A percentile compares a stretch with the other conserved stretches of the same genome.
Evolutionary conservation across 1,284 basidiomycete genomes (phyloP).

Genomic region (Ustilago hordei): DNA sequence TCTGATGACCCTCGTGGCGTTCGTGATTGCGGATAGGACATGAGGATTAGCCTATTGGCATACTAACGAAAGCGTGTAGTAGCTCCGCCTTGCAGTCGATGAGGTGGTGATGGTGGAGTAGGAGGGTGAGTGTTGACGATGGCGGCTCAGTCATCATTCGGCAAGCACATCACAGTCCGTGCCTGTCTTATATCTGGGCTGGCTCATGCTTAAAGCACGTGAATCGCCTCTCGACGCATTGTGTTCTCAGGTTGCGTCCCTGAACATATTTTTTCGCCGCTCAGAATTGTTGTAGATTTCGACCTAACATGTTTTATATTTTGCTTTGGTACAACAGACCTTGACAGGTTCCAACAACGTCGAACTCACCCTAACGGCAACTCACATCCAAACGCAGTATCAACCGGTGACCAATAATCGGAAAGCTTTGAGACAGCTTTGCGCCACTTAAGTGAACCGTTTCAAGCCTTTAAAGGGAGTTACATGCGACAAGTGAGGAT

Average conservation of each 20-base stretch:
- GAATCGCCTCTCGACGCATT: slow-evolving; percentile 18
- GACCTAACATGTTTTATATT: neutral
- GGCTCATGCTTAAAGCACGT: slow-evolving; percentile 14
- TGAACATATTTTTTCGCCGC: neutral
- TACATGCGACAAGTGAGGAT: no score
- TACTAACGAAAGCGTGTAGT: neutral
- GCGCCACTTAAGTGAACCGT: no score
- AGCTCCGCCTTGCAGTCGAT: neutral
- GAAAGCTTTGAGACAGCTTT: neutral
- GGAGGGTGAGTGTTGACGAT: no score
- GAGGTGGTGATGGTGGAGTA: neutral
- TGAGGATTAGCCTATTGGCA: slow-evolving; percentile 2
- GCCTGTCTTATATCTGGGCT: slow-evolving; percentile 5
- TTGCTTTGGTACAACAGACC: neutral
- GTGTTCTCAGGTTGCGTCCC: neutral
- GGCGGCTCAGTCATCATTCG: neutral
- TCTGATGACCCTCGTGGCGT: slow-evolving; percentile 29
- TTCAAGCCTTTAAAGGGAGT: no score
- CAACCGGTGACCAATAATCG: neutral
- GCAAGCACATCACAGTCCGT: neutral
- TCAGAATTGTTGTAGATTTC: neutral
- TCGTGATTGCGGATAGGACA: slow-evolving; percentile 27
- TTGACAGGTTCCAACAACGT: neutral
- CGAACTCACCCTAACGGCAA: neutral
- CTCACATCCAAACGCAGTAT: neutral